Percentiles rank a stretch among this genome's conserved stretches.
Evolutionary conservation across 2,329 filamentous ascomycete species (phyloP).

Genomic region (Plectosphaerella plurivora): DNA sequence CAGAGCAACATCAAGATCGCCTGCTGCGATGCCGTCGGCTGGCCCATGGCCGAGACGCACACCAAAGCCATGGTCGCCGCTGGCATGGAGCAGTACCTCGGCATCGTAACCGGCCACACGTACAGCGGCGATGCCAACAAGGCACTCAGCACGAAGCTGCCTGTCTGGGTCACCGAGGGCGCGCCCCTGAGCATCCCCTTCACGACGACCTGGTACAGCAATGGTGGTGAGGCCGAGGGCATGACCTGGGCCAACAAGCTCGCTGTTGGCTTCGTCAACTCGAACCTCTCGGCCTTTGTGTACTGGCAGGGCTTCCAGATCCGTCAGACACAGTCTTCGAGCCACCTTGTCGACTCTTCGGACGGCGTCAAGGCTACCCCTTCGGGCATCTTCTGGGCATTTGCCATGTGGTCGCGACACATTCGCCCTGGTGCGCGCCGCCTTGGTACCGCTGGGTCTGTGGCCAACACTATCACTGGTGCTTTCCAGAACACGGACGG

Average conservation of each 20-base stretch:
- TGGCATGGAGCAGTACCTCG: conserved; percentile 24
- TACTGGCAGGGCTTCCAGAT: conserved; percentile 46
- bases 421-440: conserved; percentile 31
- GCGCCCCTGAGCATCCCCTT: conserved; percentile 39
- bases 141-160: conserved; percentile 32
- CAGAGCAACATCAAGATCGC: conserved; percentile 15
- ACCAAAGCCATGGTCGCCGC: conserved; percentile 27
- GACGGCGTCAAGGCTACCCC: conserved; percentile 22
- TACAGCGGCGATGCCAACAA: conserved; percentile 34
- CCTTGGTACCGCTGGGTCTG: conserved; percentile 20
- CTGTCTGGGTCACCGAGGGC: conserved; percentile 49
- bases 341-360: conserved; percentile 20
- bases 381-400: conserved; percentile 31
- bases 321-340: conserved; percentile 19
- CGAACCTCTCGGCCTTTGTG: conserved; percentile 45
- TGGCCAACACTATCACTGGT: conserved; percentile 22
- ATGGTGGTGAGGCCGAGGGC: conserved; percentile 43
- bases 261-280: conserved; percentile 41
- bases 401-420: conserved; percentile 32
- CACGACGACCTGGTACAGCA: conserved; percentile 40
- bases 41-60: conserved; percentile 30
- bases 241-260: conserved; percentile 53
- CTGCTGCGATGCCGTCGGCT: conserved; percentile 34
- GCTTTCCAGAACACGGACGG: conserved; percentile 32
- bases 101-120: conserved; percentile 32